Conservation (phyloP, 2,329 filamentous ascomycete genomes). For the Pleurostoma richardsiae region DNA sequence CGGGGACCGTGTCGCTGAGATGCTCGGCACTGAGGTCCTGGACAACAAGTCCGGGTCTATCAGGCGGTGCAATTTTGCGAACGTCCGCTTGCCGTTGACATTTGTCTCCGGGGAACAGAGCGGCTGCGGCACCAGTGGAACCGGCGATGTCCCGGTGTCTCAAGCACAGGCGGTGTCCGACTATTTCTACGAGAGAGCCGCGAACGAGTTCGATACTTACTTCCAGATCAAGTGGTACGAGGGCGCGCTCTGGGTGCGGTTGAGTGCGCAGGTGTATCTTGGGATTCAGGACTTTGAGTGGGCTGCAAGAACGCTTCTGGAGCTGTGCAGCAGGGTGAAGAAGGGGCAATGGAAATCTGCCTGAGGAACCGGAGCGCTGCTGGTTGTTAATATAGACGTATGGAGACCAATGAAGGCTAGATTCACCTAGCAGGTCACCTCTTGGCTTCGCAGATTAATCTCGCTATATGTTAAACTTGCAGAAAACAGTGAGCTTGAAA, state of each 20-base stretch:
- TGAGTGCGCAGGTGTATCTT: constrained; percentile 65
- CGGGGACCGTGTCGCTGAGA: constrained; percentile 47
- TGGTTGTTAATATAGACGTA: too few species aligned
- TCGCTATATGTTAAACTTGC: too few species aligned
- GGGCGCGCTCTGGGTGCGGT: constrained; percentile 52
- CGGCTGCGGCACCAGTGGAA: constrained; percentile 6
- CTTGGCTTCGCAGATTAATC: too few species aligned
- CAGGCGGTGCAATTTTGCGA: constrained; percentile 55
- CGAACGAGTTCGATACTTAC: constrained; percentile 48
- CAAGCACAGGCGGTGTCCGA: constrained; percentile 5
- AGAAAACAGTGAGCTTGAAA: too few species aligned
- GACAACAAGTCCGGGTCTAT: constrained; percentile 46
- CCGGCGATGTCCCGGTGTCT: too few species aligned
- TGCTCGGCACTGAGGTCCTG: constrained; percentile 60
- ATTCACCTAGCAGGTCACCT: too few species aligned
- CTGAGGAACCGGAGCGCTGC: too few species aligned
- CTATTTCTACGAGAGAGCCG: constrained; percentile 29
- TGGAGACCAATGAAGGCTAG: too few species aligned
- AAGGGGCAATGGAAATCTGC: too few species aligned
- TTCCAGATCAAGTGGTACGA: constrained; percentile 51
- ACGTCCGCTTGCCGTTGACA: constrained; percentile 53
- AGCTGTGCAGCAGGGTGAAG: constrained; percentile 3
- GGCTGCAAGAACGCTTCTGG: constrained; percentile 44
- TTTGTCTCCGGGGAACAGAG: constrained; percentile 4
- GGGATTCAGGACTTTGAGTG: constrained; percentile 61